Evolutionary conservation across 129 eudicot genomes (phyloP).

Genomic region (Smallanthus sonchifolius): DNA sequence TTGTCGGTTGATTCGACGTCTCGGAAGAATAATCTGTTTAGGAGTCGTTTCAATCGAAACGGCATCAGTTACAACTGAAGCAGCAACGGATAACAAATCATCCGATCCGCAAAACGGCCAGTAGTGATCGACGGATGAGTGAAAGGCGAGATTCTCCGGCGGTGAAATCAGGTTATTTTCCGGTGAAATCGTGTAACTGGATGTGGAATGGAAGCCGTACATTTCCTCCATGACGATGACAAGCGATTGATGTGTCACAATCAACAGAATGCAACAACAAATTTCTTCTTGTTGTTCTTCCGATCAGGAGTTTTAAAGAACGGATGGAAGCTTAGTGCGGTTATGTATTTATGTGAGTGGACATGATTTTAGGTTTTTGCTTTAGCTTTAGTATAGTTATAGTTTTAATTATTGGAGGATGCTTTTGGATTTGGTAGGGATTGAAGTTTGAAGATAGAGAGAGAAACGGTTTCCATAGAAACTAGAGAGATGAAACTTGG

Average conservation of each 20-base stretch:
- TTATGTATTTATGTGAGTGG: background rate
- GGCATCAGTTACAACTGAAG: slow-evolving; percentile 52
- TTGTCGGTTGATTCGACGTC: slow-evolving; percentile 23
- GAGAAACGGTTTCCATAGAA: background rate
- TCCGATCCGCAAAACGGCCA: slow-evolving; percentile 45
- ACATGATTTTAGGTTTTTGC: slow-evolving; percentile 7
- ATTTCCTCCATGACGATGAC: slow-evolving; percentile 56
- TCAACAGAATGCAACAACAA: background rate
- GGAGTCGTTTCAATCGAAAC: slow-evolving; percentile 34
- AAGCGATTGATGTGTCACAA: background rate
- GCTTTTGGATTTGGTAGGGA: slow-evolving; percentile 25
- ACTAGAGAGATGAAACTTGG: background rate
- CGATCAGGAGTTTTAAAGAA: background rate
- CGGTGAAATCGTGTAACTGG: slow-evolving; percentile 47
- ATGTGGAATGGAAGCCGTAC: slow-evolving; percentile 47
- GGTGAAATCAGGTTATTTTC: slow-evolving; percentile 48
- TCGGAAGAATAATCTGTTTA: slow-evolving; percentile 12
- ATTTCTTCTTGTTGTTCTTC: background rate
- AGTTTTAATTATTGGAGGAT: slow-evolving; percentile 16
- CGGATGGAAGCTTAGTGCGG: slow-evolving; percentile 2
- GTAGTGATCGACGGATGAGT: slow-evolving; percentile 35
- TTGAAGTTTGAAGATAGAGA: slow-evolving; percentile 19
- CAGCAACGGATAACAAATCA: slow-evolving; percentile 45
- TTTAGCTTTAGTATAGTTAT: background rate
- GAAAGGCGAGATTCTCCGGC: slow-evolving; percentile 34